phyloP scores from a whole-genome alignment of 2,329 filamentous ascomycete genomes.

The Talaromyces sp. region DNA sequence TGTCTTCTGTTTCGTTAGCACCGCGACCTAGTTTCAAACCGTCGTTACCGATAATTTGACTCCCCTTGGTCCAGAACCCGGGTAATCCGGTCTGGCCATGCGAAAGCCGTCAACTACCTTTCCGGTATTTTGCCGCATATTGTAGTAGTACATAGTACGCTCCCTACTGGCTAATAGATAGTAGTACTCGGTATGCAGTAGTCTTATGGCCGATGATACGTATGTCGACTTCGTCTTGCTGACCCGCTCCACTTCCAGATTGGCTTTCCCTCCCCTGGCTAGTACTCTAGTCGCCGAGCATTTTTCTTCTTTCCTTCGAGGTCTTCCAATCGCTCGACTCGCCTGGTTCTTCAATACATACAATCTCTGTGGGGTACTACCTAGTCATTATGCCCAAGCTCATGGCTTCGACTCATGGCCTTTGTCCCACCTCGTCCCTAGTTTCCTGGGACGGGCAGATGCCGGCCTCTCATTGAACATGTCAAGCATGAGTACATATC shows the following conservation, averaged over 20 bases:
- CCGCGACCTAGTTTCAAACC: neutral
- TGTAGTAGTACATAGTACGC: neutral
- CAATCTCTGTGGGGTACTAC: neutral
- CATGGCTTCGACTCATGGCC: slow-evolving; percentile 9
- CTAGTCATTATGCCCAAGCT: slow-evolving; percentile 1
- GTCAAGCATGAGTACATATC: neutral
- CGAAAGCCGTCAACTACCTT: neutral
- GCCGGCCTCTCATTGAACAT: neutral
- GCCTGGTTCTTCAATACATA: neutral
- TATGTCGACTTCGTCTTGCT: neutral
- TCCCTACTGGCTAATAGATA: neutral
- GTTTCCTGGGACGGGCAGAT: neutral
- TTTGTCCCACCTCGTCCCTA: neutral
- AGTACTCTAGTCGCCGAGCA: neutral
- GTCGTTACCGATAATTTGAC: too few relatives aligned
- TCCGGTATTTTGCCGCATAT: neutral
- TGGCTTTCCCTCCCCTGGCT: neutral
- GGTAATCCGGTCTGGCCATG: slow-evolving; percentile 9
- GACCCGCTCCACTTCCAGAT: neutral
- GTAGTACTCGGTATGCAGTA: neutral
- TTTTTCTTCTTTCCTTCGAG: neutral
- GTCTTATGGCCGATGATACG: slow-evolving; percentile 3
- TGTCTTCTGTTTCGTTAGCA: neutral
- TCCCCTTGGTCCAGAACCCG: neutral
- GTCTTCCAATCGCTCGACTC: neutral